Evolutionary conservation across 257 asterid genomes (phyloP), one percentile per base, ranked within the genome.

Genomic region (Jacaranda copaia): DNA sequence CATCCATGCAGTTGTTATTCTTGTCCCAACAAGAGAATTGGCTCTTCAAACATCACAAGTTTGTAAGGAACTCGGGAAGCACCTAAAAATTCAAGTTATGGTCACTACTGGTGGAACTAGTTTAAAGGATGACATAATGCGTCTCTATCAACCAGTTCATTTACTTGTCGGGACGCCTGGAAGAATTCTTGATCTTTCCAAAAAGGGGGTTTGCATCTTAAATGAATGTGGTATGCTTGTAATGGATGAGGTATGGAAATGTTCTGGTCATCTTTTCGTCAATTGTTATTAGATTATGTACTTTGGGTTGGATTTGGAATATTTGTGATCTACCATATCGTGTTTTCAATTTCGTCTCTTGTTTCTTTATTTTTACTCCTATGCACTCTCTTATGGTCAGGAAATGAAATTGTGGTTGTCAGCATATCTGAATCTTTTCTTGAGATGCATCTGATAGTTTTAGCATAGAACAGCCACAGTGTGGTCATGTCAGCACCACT

Each of bases 11-110:
- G 97, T 79, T 74, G 89, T 89, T 64, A 89, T 91, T 83, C 93
- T 91, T 49, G 97, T 91, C 63, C 97, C 97, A 18, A 91, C 95
- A 16, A 84, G 97, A 84, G 97, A 91, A 76, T 83, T 91, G 85
- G 97, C 97, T 55, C 97, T 91, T 83, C 96, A 91, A 81, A 89
- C 97, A 16, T 89, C 96, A 43, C 97, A 91, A 84, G 95, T 89
- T 51, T 89, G 96, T 68, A 91, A 91, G 83, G 95, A 91, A 84
- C 88, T 91, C 48, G 97, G 93, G 77, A 91, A 91, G 79, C 93
- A 91, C 79, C 87, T 89, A 78, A 75, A 89, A 74, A 82, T 91
- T 49, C 88, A 91, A 79, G 93, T 91, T 69, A 91, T 91, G 97
- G 93, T 82, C 60, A 86, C 89, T 48, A 91, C 97, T 1, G 97